phyloP scores from a whole-genome alignment of 805 yeast species.

The Starmerella floris region DNA sequence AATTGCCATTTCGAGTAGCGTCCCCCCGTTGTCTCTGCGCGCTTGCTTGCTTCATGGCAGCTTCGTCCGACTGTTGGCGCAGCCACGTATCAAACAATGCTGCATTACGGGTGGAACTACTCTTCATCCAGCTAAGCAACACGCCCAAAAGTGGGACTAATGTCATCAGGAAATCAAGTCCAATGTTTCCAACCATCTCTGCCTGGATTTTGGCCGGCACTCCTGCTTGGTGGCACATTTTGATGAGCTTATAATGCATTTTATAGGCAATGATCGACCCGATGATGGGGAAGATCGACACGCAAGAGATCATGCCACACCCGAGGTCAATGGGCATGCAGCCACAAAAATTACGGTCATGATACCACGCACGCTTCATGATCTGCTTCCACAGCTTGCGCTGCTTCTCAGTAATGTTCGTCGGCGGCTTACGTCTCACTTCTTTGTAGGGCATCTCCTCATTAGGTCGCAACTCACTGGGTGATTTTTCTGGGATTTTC shows the following conservation, averaged over 20 bases:
- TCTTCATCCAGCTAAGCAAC: slow-evolving; percentile 65
- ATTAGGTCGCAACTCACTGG: slow-evolving; percentile 5
- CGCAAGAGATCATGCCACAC: slow-evolving; percentile 62
- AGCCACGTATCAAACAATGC: slow-evolving; percentile 53
- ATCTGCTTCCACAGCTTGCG: slow-evolving; percentile 56
- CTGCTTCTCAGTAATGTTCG: slow-evolving; percentile 44
- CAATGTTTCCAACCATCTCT: slow-evolving; percentile 63
- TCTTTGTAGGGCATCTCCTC: slow-evolving; percentile 39
- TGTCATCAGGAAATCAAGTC: slow-evolving; percentile 58
- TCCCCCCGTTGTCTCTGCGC: background rate
- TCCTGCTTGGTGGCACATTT: slow-evolving; percentile 44
- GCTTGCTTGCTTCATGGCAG: background rate
- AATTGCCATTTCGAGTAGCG: too few relatives aligned
- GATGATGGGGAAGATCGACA: slow-evolving; percentile 61
- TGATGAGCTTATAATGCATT: slow-evolving; percentile 56
- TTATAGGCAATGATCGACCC: slow-evolving; percentile 77
- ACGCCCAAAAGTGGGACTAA: slow-evolving; percentile 73
- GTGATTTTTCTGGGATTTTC: slow-evolving; percentile 33
- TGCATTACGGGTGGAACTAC: slow-evolving; percentile 81
- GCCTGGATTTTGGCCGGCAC: slow-evolving; percentile 48
- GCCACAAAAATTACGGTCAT: slow-evolving; percentile 55
- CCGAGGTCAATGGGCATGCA: slow-evolving; percentile 50
- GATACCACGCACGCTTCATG: slow-evolving; percentile 73
- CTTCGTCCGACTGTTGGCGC: slow-evolving; percentile 9
- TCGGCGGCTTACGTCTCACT: slow-evolving; percentile 34